Conservation (phyloP, 257 asterid genomes). For the Oldenlandia corymbosa region DNA sequence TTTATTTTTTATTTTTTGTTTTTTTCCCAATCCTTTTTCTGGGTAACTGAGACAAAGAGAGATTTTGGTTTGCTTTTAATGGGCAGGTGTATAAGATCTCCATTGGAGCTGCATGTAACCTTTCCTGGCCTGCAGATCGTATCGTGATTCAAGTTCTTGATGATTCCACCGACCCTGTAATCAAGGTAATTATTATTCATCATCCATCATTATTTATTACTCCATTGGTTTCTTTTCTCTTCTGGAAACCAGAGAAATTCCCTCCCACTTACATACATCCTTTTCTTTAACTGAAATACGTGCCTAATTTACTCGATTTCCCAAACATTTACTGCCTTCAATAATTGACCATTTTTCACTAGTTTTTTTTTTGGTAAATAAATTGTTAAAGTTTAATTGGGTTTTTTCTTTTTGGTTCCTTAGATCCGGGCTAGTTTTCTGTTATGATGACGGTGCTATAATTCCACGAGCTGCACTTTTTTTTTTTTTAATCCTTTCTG, state of each 20-base stretch:
- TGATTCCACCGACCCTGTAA: slow-evolving; percentile 66
- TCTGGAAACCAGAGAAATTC: not conserved
- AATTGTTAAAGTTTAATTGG: no score
- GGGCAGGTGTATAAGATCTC: slow-evolving; percentile 85
- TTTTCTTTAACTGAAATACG: not conserved
- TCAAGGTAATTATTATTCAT: slow-evolving; percentile 43
- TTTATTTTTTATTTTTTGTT: not conserved
- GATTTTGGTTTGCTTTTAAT: not conserved
- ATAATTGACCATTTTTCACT: not conserved
- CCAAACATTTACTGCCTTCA: no score
- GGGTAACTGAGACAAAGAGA: slow-evolving; percentile 1
- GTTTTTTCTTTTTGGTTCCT: no score
- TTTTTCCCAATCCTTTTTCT: not conserved
- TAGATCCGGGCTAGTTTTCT: slow-evolving; percentile 9
- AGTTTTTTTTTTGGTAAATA: no score
- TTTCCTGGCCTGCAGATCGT: slow-evolving; percentile 91
- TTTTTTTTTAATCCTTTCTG: no score
- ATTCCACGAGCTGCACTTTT: not conserved
- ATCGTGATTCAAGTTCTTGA: slow-evolving; percentile 87
- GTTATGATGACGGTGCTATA: not conserved
- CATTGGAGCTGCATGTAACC: slow-evolving; percentile 94
- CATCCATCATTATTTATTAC: no score
- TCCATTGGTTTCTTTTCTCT: not conserved
- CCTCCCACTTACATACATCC: not conserved
- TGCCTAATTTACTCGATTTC: not conserved